Conservation (phyloP, 2,329 filamentous ascomycete species). For the Rutstroemia sydowiana region DNA sequence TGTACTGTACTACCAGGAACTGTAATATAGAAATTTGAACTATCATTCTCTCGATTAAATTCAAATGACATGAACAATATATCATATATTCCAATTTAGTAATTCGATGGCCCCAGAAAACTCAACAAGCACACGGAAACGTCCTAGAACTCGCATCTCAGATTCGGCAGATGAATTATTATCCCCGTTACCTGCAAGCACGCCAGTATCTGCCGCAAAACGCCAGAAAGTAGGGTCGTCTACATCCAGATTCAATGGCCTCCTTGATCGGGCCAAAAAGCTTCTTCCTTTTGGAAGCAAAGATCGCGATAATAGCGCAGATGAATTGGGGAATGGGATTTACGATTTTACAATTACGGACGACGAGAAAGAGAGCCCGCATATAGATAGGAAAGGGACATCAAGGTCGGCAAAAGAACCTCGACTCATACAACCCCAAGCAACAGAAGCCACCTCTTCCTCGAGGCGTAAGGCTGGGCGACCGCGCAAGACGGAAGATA, state of each 20-base stretch:
- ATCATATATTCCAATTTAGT: not conserved
- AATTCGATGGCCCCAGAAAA: not conserved
- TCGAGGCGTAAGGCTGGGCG: slow-evolving; percentile 2
- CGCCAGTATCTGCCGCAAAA: slow-evolving; percentile 1
- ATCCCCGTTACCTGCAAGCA: slow-evolving; percentile 7
- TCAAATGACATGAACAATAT: not conserved
- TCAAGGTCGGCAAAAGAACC: not conserved
- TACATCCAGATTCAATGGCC: not conserved
- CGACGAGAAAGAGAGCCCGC: slow-evolving; percentile 8
- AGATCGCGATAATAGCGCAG: slow-evolving; percentile 1
- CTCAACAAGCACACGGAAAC: slow-evolving; percentile 7
- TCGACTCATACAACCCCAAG: not conserved
- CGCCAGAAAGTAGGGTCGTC: slow-evolving; percentile 6
- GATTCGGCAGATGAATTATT: slow-evolving; percentile 7
- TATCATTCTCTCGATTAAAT: not conserved
- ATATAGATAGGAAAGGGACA: not conserved
- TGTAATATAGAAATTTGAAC: too few relatives aligned
- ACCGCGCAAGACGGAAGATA: slow-evolving; percentile 6
- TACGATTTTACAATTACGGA: slow-evolving; percentile 8
- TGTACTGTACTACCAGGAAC: too few relatives aligned
- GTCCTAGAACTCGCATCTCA: slow-evolving; percentile 7
- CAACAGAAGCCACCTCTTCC: not conserved
- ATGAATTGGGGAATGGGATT: slow-evolving; percentile 10
- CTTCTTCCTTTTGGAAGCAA: not conserved
- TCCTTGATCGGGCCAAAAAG: not conserved